phyloP scores from a whole-genome alignment of 2,329 filamentous ascomycete genomes.

The Cercospora janseana region DNA sequence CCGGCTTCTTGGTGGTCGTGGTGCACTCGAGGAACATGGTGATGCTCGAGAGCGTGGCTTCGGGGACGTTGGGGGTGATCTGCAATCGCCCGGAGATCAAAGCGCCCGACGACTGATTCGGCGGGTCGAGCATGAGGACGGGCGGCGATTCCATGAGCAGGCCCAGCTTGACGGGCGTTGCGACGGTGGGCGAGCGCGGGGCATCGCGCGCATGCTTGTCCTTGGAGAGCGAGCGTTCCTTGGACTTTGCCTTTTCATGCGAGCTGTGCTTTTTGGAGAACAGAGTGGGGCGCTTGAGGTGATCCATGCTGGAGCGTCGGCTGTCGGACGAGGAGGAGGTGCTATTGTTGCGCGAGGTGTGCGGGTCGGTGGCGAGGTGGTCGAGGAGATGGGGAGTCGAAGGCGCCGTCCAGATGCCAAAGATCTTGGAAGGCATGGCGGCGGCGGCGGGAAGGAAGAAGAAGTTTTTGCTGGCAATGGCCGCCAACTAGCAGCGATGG shows the following conservation, averaged over 20 bases:
- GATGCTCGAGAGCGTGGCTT: constrained; percentile 68
- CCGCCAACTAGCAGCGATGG: constrained; percentile 16
- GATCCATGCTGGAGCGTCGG: constrained; percentile 36
- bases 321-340: constrained; percentile 18
- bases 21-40: constrained; percentile 69
- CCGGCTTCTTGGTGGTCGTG: constrained; percentile 76
- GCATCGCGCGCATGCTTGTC: constrained; percentile 29
- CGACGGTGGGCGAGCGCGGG: constrained; percentile 19
- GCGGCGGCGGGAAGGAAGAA: background rate
- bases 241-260: constrained; percentile 25
- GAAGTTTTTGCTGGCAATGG: constrained; percentile 8
- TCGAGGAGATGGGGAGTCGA: constrained; percentile 15
- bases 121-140: constrained; percentile 74
- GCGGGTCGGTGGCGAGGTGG: constrained; percentile 16
- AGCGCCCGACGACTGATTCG: constrained; percentile 75
- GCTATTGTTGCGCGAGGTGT: constrained; percentile 18
- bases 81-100: constrained; percentile 81
- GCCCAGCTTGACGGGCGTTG: constrained; percentile 53
- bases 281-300: constrained; percentile 36
- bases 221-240: constrained; percentile 33
- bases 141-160: constrained; percentile 81
- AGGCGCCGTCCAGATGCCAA: constrained; percentile 32
- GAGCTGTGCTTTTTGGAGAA: constrained; percentile 25
- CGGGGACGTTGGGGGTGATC: constrained; percentile 65
- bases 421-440: constrained; percentile 36